Conservation (phyloP, 495 filamentous ascomycete genomes). For the Aspergillus panamensis region DNA sequence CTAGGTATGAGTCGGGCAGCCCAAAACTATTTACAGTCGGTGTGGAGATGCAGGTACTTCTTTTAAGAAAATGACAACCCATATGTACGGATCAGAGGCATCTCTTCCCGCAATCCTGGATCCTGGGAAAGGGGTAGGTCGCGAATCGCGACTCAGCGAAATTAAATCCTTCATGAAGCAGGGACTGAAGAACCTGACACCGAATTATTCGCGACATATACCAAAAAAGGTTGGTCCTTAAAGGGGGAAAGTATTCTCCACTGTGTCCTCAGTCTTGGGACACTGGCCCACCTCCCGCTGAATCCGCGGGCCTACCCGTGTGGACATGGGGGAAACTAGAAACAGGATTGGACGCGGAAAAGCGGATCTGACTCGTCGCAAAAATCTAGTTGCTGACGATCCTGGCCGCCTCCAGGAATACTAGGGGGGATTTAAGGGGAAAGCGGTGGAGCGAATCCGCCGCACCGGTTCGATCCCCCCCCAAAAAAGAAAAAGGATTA, state of each 20-base stretch:
- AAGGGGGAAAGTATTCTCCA: constrained; percentile 1
- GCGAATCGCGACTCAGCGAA: no score
- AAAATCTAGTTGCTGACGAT: background rate
- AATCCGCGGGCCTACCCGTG: constrained; percentile 14
- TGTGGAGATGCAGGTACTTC: background rate
- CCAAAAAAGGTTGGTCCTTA: background rate
- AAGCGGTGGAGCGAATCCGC: constrained; percentile 13
- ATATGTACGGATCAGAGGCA: background rate
- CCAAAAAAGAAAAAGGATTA: background rate
- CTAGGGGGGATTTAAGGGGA: background rate
- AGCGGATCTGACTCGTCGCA: constrained; percentile 2
- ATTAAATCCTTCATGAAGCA: no score
- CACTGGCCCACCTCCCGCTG: constrained; percentile 3
- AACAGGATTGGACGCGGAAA: constrained; percentile 2
- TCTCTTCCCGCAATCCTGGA: background rate
- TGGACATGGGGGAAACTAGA: background rate
- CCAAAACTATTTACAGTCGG: no score
- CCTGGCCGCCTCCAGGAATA: background rate
- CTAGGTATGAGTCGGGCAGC: no score
- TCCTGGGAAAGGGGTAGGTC: background rate
- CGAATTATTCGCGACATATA: background rate
- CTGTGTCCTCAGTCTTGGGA: constrained; percentile 11
- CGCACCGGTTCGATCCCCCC: constrained; percentile 17
- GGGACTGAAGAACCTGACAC: background rate
- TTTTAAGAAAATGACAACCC: background rate